Percentiles rank a stretch among this genome's conserved stretches.
These are phyloP conservation scores for Blastobotrys arbuscula DNA, from an alignment of 1,139 yeast species.

Conservation along the genomic window DNA sequence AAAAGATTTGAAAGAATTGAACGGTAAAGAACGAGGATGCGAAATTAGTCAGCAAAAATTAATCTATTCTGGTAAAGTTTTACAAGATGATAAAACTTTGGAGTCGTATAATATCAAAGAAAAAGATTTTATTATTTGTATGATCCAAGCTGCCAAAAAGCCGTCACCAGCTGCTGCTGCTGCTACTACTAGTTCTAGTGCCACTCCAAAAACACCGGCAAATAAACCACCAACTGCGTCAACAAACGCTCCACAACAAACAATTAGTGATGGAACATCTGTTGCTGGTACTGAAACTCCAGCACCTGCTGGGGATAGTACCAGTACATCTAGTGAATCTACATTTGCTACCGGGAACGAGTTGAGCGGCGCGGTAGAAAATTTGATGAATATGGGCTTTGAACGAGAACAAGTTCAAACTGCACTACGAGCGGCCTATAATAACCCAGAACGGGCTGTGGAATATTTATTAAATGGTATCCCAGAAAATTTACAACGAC, in stretches of 20 bases:
- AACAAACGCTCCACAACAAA: constrained; percentile 19
- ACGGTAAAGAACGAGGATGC: constrained; percentile 64
- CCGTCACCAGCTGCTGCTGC: constrained; percentile 25
- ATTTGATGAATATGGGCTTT: constrained; percentile 96
- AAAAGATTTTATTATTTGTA: constrained; percentile 86
- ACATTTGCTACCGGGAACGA: constrained; percentile 54
- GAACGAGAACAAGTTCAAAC: constrained; percentile 80
- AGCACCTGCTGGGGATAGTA: constrained; percentile 20
- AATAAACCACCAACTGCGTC: constrained; percentile 25
- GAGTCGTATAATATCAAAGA: constrained; percentile 65
- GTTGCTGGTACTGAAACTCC: constrained; percentile 26
- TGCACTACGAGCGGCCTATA: constrained; percentile 92
- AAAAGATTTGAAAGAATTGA: constrained; percentile 62
- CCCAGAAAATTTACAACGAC: constrained; percentile 55
- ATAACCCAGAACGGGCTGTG: constrained; percentile 97
- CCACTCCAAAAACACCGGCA: constrained; percentile 23
- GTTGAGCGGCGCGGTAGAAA: constrained; percentile 63
- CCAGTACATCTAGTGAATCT: constrained; percentile 25
- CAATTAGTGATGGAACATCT: constrained; percentile 20
- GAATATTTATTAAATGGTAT: constrained; percentile 89
- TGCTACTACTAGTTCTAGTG: constrained; percentile 26
- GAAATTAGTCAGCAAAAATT: constrained; percentile 76
- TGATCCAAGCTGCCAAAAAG: constrained; percentile 49
- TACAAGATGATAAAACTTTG: constrained; percentile 75
- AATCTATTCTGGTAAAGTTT: constrained; percentile 88